These are phyloP conservation scores for Magnolia officinalis DNA, from an alignment of 164 flowering plant species.

Conservation along the genomic window DNA sequence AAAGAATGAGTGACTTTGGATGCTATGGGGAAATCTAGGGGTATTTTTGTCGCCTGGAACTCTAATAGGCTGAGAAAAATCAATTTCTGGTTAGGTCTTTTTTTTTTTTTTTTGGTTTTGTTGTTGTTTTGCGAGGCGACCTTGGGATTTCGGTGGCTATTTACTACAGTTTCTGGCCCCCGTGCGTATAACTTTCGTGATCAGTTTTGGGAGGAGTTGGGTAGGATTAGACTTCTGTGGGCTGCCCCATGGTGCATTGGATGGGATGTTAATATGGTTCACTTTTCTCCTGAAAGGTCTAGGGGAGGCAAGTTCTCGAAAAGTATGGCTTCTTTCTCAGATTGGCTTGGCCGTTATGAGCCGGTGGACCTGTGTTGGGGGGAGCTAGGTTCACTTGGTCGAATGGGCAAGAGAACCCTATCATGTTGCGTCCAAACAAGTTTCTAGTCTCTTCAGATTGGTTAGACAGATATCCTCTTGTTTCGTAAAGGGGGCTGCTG, in stretches of 20 bases:
- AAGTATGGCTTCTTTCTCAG: not conserved
- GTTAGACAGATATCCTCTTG: not conserved
- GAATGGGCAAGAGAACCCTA: not conserved
- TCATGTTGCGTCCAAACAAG: not conserved
- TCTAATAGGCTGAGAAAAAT: no score
- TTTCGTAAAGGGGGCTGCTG: not conserved
- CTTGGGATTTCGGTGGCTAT: not conserved
- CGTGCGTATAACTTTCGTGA: not conserved
- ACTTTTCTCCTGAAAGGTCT: not conserved
- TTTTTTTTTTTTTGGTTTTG: no score
- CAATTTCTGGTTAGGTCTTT: no score
- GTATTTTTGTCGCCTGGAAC: no score
- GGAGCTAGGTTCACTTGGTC: not conserved
- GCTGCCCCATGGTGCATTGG: not conserved
- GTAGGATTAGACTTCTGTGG: not conserved
- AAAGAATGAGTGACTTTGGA: no score
- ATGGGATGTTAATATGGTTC: not conserved
- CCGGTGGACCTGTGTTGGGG: not conserved
- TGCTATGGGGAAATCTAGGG: no score
- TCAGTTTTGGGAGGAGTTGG: not conserved
- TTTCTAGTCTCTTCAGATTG: not conserved
- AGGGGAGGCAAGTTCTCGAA: not conserved
- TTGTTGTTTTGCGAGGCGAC: no score
- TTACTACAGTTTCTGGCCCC: not conserved
- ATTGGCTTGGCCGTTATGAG: not conserved